Percentiles rank a stretch among this genome's conserved stretches.
Conservation (phyloP, 2,329 filamentous ascomycete genomes). For the Alternaria brassicae region DNA sequence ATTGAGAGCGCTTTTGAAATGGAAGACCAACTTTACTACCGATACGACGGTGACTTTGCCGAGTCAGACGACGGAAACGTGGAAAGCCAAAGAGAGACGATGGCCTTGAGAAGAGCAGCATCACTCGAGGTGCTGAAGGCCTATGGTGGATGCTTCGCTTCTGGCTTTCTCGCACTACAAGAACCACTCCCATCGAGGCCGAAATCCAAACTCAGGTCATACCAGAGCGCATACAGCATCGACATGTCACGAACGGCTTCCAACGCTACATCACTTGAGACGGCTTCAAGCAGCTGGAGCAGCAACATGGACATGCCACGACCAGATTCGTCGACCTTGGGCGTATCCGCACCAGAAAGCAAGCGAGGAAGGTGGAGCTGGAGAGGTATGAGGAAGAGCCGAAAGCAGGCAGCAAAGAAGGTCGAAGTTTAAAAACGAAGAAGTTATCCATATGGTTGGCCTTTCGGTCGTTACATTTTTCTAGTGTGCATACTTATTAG, state of each 20-base stretch:
- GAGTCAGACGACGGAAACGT: constrained; percentile 34
- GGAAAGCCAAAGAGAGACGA: constrained; percentile 23
- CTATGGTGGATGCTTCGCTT: constrained; percentile 43
- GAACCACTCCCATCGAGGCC: constrained; percentile 32
- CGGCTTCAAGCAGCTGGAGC: constrained; percentile 18
- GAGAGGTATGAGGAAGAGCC: constrained; percentile 31
- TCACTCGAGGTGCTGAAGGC: constrained; percentile 42
- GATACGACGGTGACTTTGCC: constrained; percentile 27
- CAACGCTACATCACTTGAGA: constrained; percentile 28
- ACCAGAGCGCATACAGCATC: constrained; percentile 34
- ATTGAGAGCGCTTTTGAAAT: constrained; percentile 16
- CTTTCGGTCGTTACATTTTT: constrained; percentile 1
- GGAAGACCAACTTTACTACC: constrained; percentile 29
- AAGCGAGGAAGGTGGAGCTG: constrained; percentile 29
- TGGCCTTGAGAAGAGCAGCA: constrained; percentile 33
- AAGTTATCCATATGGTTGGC: constrained; percentile 2
- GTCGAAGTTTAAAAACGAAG: not conserved
- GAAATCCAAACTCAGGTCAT: constrained; percentile 24
- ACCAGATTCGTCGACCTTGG: constrained; percentile 45
- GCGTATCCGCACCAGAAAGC: constrained; percentile 21
- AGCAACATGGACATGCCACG: constrained; percentile 33
- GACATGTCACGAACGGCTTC: constrained; percentile 35
- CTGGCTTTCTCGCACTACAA: constrained; percentile 39
- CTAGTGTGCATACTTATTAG: constrained; percentile 22
- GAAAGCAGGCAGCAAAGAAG: constrained; percentile 12